Conservation (phyloP, 2,329 filamentous ascomycete species). For the Monilinia fructigena region DNA sequence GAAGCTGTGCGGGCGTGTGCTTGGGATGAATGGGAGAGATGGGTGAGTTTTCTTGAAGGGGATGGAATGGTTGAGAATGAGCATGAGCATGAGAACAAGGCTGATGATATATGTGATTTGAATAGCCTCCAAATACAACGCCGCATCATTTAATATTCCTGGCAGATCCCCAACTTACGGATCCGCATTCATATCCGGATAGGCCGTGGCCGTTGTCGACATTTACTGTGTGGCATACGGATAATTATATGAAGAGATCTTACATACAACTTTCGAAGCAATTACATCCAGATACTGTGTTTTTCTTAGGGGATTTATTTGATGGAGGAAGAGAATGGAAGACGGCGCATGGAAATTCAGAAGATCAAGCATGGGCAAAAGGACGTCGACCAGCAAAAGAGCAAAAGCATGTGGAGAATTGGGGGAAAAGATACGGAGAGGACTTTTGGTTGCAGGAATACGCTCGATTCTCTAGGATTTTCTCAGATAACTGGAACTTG, state of each 20-base stretch:
- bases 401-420: slow-evolving; percentile 58
- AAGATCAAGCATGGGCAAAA: slow-evolving; percentile 58
- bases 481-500: slow-evolving; percentile 67
- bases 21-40: slow-evolving; percentile 89
- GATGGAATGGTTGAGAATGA: not conserved
- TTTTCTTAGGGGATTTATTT: slow-evolving; percentile 93
- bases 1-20: slow-evolving; percentile 68
- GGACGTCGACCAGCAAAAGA: slow-evolving; percentile 53
- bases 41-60: slow-evolving; percentile 58
- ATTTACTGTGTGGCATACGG: slow-evolving; percentile 71
- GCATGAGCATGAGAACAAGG: slow-evolving; percentile 22
- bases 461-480: slow-evolving; percentile 79
- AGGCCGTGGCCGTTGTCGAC: slow-evolving; percentile 69
- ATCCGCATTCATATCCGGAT: slow-evolving; percentile 72
- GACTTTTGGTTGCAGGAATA: slow-evolving; percentile 87
- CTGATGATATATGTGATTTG: slow-evolving; percentile 25
- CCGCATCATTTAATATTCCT: slow-evolving; percentile 74
- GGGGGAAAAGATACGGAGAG: slow-evolving; percentile 74
- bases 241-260: slow-evolving; percentile 82
- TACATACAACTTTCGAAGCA: slow-evolving; percentile 75
- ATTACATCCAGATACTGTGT: slow-evolving; percentile 79
- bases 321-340: slow-evolving; percentile 96
- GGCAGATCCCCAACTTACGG: slow-evolving; percentile 71
- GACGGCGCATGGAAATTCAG: slow-evolving; percentile 60
- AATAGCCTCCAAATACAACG: slow-evolving; percentile 69